Conservation (phyloP, 225 moss, liverwort and hornwort genomes). For the Sphagnum tenellum region DNA sequence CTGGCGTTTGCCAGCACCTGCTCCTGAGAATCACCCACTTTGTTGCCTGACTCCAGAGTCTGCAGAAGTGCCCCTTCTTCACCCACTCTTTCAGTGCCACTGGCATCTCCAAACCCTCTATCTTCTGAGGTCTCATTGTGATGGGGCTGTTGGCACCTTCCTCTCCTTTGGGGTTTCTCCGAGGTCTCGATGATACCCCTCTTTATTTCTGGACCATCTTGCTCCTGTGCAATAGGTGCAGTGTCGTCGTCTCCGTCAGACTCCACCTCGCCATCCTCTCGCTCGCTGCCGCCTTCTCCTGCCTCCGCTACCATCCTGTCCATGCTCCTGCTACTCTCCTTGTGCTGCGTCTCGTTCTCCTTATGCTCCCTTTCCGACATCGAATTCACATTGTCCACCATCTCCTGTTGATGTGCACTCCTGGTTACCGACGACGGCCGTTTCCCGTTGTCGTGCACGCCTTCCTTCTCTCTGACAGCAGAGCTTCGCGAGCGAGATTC, state of each 20-base stretch:
- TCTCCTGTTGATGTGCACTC: no score
- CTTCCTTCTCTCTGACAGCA: no score
- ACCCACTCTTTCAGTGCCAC: conserved; percentile 11
- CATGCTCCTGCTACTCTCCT: conserved; percentile 11
- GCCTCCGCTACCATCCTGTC: conserved; percentile 28
- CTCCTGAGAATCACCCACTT: background rate
- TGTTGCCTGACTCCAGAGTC: conserved; percentile 3
- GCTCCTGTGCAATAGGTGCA: conserved; percentile 30
- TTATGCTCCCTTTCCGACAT: conserved; percentile 4
- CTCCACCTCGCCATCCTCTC: conserved; percentile 86
- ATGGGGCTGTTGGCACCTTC: no score
- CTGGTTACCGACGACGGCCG: no score
- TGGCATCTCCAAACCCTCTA: conserved; percentile 5
- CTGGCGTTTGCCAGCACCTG: conserved; percentile 15
- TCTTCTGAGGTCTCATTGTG: background rate
- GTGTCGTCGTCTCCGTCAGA: conserved; percentile 22
- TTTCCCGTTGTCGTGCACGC: no score
- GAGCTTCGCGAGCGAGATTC: no score
- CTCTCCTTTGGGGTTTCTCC: background rate
- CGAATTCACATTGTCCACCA: no score
- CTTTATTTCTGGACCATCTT: conserved; percentile 33
- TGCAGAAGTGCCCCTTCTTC: conserved; percentile 8
- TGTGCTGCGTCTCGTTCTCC: conserved; percentile 20
- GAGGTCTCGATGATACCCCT: conserved; percentile 38
- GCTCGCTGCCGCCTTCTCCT: conserved; percentile 26